Evolutionary conservation across 768 basidiomycete genomes (phyloP).

Genomic region (Clavulina sp.): DNA sequence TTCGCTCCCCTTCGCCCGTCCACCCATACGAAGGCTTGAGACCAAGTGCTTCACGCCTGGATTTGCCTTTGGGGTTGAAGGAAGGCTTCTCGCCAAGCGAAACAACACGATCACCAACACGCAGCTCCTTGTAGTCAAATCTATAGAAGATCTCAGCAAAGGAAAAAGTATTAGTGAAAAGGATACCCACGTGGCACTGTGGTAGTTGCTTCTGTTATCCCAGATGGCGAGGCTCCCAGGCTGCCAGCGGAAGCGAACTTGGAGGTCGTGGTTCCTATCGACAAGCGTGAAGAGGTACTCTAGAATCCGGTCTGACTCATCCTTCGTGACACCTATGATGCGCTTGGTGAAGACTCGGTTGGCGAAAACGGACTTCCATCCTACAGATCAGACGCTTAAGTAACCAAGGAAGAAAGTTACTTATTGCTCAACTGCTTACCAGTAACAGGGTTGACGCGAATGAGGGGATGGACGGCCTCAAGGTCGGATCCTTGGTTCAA

Average conservation of each 20-base stretch:
- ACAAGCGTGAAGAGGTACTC: constrained; percentile 18
- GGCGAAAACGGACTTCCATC: constrained; percentile 21
- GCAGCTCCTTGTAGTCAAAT: constrained; percentile 22
- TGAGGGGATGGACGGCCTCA: constrained; percentile 35
- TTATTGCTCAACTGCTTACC: constrained; percentile 15
- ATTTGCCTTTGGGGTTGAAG: constrained; percentile 26
- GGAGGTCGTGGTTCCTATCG: constrained; percentile 18
- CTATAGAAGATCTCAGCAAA: too few relatives aligned
- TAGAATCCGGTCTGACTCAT: constrained; percentile 20
- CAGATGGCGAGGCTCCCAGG: constrained; percentile 20
- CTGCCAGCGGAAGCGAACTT: constrained; percentile 23
- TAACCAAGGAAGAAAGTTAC: background rate
- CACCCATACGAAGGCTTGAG: background rate
- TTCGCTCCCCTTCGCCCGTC: background rate
- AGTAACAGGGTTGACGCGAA: constrained; percentile 35
- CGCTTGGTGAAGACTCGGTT: constrained; percentile 20
- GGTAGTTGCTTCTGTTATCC: constrained; percentile 21
- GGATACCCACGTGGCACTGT: constrained; percentile 20
- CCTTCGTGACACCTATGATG: constrained; percentile 21
- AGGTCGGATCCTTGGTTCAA: constrained; percentile 33
- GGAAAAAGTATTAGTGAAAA: background rate
- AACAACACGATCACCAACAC: constrained; percentile 34
- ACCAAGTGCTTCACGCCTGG: constrained; percentile 21
- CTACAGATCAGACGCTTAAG: constrained; percentile 1
- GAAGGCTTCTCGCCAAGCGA: constrained; percentile 36